Base-by-base conservation (phyloP, 2,329 filamentous ascomycete genomes). In the Myriosclerotinia curreyana region DNA sequence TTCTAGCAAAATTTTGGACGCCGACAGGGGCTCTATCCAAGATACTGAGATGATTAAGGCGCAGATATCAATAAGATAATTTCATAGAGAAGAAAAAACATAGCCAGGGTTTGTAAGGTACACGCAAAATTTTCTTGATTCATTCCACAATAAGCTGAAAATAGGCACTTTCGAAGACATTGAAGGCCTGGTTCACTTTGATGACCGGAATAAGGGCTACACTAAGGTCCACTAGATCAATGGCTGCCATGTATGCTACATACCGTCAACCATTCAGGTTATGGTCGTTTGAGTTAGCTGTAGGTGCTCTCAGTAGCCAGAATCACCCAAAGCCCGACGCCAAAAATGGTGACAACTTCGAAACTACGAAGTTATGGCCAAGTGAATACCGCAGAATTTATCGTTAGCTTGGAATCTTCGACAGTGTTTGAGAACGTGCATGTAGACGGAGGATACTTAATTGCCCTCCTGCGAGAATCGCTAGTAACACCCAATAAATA, bases 331-430 rank as follows among this genome's bases (percentile, higher is more conserved):
- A 60, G 17, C 14, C 44, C 80, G 74, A 1, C 86, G 80, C 82
- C 86, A 91, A 0, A 87, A 87, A 0, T 77, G 20, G 88, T 85
- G 46, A 85, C 75, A 0, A 87, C 85, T 0, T 86, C 75, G 0
- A 88, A 87, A 72, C 91, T 88, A 66, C 83, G 76, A 1, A 84
- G 74, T 88, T 88, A 91, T 0, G 88, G 88, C 60, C 84, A 69
- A 38, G 80, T 80, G 14, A 76, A 77, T 1, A 91, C 75, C 2
- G 90, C 72, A 0, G 81, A 76, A 69, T 84, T 80, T 1, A 85
- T 79, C 2, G 86, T 71, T 3, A 90, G 74, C 46, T 80, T 80
- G 12, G 90, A 70, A 0, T 81, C 82, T 1, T 79, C 77, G 1
- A 82, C 75, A 0, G 82, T 84, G 0, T 81, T 82, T 0, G 82